These are phyloP conservation scores for Phytophthora palmivora DNA, from an alignment of 352 stramenopile genomes.

Conservation along the genomic window DNA sequence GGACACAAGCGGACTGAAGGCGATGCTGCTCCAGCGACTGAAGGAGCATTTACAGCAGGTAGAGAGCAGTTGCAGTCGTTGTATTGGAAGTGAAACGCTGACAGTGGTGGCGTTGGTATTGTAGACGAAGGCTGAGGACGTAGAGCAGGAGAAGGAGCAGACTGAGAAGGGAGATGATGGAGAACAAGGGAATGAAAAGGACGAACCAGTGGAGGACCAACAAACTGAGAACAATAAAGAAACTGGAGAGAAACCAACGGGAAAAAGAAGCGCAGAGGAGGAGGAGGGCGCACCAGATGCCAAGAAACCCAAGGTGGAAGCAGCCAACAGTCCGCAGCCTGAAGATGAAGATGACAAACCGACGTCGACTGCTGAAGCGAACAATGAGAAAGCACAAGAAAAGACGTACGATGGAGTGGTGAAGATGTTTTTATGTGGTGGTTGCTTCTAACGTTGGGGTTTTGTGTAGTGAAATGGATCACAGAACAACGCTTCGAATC, in stretches of 20 bases:
- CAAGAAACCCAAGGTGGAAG: constrained; percentile 27
- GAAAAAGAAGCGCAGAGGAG: constrained; percentile 23
- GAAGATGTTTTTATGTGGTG: background rate
- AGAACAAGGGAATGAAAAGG: background rate
- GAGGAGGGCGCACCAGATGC: background rate
- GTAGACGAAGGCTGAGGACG: background rate
- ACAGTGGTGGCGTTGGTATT: background rate
- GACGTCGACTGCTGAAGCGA: constrained; percentile 2
- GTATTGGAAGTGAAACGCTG: background rate
- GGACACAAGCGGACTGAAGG: constrained; percentile 51
- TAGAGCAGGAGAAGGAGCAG: constrained; percentile 1
- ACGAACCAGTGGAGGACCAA: constrained; percentile 3
- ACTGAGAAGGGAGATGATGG: background rate
- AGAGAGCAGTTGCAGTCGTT: background rate
- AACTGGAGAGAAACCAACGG: background rate
- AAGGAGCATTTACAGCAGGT: constrained; percentile 44
- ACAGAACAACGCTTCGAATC: constrained; percentile 53
- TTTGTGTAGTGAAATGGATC: constrained; percentile 10
- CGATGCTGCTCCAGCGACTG: constrained; percentile 47
- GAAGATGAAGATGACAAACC: constrained; percentile 29
- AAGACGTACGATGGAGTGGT: constrained; percentile 11
- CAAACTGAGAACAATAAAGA: background rate
- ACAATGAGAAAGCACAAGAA: constrained; percentile 15
- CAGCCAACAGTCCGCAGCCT: constrained; percentile 14
- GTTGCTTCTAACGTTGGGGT: constrained; percentile 3